Percentiles rank a stretch among this genome's conserved stretches.
phyloP scores from a whole-genome alignment of 1,139 yeast genomes.

The Kurtzmaniella quercitrusa region DNA sequence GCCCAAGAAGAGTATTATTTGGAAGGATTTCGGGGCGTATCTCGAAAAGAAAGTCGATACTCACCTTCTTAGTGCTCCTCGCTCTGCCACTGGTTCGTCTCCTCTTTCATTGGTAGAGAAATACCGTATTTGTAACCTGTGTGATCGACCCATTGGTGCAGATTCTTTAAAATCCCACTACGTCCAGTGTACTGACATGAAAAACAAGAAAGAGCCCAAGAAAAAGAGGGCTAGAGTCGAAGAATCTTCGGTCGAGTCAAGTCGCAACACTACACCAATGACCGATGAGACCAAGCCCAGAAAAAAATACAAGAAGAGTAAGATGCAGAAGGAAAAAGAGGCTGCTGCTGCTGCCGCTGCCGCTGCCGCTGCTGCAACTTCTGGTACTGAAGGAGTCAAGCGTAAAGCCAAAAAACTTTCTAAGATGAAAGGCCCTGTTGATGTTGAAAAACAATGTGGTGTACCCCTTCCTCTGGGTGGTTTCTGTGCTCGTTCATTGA shows the following conservation, averaged over 20 bases:
- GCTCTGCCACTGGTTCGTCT: conserved; percentile 30
- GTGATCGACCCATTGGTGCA: conserved; percentile 61
- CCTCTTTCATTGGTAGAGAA: conserved; percentile 40
- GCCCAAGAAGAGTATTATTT: conserved; percentile 27
- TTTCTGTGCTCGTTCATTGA: conserved; percentile 87
- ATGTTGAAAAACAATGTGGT: conserved; percentile 95
- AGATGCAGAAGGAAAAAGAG: conserved; percentile 43
- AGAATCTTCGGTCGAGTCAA: conserved; percentile 39
- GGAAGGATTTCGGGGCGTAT: conserved; percentile 64
- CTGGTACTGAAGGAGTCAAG: conserved; percentile 19
- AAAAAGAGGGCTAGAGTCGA: conserved; percentile 36
- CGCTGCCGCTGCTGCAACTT: conserved; percentile 36
- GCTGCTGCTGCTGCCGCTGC: conserved; percentile 47
- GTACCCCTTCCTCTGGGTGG: conserved; percentile 91
- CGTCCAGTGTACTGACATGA: conserved; percentile 45
- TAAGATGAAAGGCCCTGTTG: conserved; percentile 78
- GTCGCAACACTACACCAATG: conserved; percentile 38
- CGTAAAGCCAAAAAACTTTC: conserved; percentile 49
- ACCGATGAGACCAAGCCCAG: conserved; percentile 27
- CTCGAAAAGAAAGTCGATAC: conserved; percentile 45
- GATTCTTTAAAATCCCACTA: conserved; percentile 45
- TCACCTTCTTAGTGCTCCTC: conserved; percentile 14
- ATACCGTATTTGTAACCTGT: conserved; percentile 62
- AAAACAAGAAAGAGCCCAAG: conserved; percentile 34
- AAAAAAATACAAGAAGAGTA: conserved; percentile 44